Evolutionary conservation across 495 filamentous ascomycete genomes (phyloP).

Genomic region (Penicillium parvum): DNA sequence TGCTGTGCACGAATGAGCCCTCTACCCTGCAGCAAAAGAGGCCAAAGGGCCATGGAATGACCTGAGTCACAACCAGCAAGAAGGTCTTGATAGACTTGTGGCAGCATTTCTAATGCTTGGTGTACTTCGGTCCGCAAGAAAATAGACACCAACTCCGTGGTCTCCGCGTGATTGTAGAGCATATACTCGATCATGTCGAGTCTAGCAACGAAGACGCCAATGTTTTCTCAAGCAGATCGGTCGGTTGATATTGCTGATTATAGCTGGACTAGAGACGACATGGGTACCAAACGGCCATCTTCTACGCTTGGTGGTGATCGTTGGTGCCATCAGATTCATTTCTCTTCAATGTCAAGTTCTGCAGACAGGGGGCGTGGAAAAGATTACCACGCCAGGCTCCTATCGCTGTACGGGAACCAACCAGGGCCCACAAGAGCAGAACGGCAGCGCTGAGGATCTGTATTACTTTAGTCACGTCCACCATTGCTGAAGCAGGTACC

Average conservation of each 20-base stretch:
- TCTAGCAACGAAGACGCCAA: conserved; percentile 18
- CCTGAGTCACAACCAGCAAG: conserved; percentile 16
- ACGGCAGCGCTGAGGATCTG: conserved; percentile 39
- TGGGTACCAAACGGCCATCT: not conserved
- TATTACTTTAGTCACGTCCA: no score
- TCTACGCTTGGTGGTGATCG: conserved; percentile 12
- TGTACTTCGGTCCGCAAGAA: conserved; percentile 16
- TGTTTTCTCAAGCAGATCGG: no score
- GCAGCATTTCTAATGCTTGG: conserved; percentile 14
- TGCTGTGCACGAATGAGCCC: conserved; percentile 19
- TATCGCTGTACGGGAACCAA: conserved; percentile 34
- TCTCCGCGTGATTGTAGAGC: conserved; percentile 18
- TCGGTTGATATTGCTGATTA: not conserved
- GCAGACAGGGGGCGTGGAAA: conserved; percentile 48
- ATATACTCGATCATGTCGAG: conserved; percentile 28
- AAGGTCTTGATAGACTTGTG: conserved; percentile 20
- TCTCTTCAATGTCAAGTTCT: conserved; percentile 27
- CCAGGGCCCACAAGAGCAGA: conserved; percentile 41
- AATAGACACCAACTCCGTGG: not conserved
- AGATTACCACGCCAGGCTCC: conserved; percentile 36
- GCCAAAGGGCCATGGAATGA: conserved; percentile 27
- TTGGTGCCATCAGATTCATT: conserved; percentile 10
- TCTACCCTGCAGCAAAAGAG: conserved; percentile 24
- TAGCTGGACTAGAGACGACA: not conserved
- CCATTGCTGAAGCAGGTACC: no score